A percentile compares a stretch with the other conserved stretches of the same genome.
These are phyloP conservation scores for Ganoderma leucocontextum DNA, from an alignment of 1,284 basidiomycete genomes.

Conservation along the genomic window DNA sequence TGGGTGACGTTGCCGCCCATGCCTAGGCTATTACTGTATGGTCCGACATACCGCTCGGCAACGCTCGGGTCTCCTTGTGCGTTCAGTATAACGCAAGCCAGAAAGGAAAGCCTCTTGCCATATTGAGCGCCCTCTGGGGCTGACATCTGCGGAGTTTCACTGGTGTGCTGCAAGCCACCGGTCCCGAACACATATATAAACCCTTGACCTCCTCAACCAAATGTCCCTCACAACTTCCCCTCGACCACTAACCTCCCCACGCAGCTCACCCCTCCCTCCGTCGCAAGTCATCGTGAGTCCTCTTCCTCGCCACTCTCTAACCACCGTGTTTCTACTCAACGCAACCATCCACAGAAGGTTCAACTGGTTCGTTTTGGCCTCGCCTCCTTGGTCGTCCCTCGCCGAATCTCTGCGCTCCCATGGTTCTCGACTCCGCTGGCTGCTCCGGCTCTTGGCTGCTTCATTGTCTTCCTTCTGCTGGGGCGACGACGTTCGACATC, in stretches of 20 bases:
- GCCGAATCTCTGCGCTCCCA: too few species aligned
- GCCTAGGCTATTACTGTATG: too few species aligned
- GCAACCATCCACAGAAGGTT: not conserved
- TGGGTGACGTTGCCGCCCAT: too few species aligned
- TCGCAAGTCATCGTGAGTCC: not conserved
- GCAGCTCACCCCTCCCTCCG: not conserved
- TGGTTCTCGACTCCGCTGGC: not conserved
- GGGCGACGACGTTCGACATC: not conserved
- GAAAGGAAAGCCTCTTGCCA: constrained; percentile 3
- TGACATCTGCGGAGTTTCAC: not conserved
- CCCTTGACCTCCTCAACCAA: not conserved
- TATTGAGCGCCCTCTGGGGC: not conserved
- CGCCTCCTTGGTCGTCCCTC: not conserved
- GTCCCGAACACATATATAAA: not conserved
- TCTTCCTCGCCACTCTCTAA: not conserved
- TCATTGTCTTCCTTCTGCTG: not conserved
- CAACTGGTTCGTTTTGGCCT: not conserved
- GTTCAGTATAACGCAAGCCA: not conserved
- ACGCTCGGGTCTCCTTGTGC: not conserved
- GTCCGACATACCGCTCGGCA: too few species aligned
- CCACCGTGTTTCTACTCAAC: not conserved
- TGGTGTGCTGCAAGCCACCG: not conserved
- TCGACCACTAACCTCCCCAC: not conserved
- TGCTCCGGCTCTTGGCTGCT: not conserved
- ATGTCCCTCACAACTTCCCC: not conserved